Evolutionary conservation across 352 stramenopile genomes (phyloP), one percentile per base, ranked within the genome.

Genomic region (Pythium aristosporum): DNA sequence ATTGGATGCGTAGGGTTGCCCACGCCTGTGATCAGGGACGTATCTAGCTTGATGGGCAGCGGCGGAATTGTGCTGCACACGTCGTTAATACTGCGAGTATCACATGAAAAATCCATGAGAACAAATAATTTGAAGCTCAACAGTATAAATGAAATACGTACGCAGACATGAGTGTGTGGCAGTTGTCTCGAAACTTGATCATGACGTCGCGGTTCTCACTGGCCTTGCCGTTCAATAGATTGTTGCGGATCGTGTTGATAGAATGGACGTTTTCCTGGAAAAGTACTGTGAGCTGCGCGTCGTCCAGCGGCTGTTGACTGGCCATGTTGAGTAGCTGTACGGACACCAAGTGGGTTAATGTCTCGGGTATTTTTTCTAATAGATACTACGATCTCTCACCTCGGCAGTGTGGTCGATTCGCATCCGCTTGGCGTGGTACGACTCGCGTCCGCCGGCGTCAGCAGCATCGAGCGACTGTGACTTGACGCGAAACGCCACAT

Each of bases 401-500:
- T 72, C 53, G 4, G 59, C 54, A 3, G 63, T 61, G 53, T 58
- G 75, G 63, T 86, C 74, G 34, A 88, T 83, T 58, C 84, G 85
- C 74, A 85, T 83, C 62, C 82, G 75, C 58, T 89, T 91, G 32
- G 71, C 55, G 55, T 46, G 49, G 62, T 63, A 76, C 16, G 70
- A 65, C 39, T 77, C 60, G 46, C 65, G 66, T 32, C 46, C 44
- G 3, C 23, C 39, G 21, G 37, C 53, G 8, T 60, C 53, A 5
- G 34, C 65, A 41, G 53, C 60, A 36, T 71, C 68, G 47, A 66
- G 59, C n/a, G 58, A 34, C 28, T 82, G 67, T 3, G 70, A 65
- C 56, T 85, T 85, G 52, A 84, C 76, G 52, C 87, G 85, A 59
- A 85, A 89, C 30, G 85, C 81, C 18, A 94, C 82, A 60, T 94